phyloP scores from a whole-genome alignment of 2,329 filamentous ascomycete species.

The Neofusicoccum laricinum region DNA sequence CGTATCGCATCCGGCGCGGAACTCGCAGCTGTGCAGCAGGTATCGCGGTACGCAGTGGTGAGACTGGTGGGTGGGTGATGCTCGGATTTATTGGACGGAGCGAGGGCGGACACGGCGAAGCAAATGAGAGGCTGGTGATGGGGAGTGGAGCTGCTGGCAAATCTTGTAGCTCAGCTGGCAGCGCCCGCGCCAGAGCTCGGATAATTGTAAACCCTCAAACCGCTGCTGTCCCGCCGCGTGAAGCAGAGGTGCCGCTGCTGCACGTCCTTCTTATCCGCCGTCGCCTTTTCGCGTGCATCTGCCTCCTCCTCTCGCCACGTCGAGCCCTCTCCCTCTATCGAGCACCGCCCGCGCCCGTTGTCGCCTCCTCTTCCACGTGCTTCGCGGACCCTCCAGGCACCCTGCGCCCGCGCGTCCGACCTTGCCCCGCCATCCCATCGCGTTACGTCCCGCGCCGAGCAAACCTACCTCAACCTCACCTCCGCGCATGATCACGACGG shows the following conservation, averaged over 20 bases:
- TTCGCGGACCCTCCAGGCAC: not conserved
- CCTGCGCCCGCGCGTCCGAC: conserved; percentile 12
- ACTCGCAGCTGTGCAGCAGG: too few relatives aligned
- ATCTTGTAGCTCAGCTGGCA: conserved; percentile 13
- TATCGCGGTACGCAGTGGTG: not conserved
- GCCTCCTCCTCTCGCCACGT: conserved; percentile 2
- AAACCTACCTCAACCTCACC: conserved; percentile 12
- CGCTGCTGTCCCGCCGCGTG: not conserved
- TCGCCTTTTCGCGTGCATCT: conserved; percentile 15
- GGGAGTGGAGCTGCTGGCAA: conserved; percentile 12
- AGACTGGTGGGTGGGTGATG: not conserved
- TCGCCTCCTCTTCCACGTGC: not conserved
- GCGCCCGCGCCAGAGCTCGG: not conserved
- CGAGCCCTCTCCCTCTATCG: not conserved
- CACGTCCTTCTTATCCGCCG: conserved; percentile 14
- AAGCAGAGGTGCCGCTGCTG: conserved; percentile 6
- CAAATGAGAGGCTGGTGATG: conserved; percentile 4
- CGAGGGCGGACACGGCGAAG: not conserved
- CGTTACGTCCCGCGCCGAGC: conserved; percentile 15
- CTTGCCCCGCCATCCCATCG: conserved; percentile 17
- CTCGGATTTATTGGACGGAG: not conserved
- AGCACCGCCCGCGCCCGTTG: not conserved
- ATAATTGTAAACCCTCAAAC: conserved; percentile 11
- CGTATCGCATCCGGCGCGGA: not conserved
- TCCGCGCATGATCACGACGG: conserved; percentile 12